Percentiles rank a stretch among this genome's conserved stretches.
phyloP scores from a whole-genome alignment of 106 monocot genomes.

The Triglochin maritima region DNA sequence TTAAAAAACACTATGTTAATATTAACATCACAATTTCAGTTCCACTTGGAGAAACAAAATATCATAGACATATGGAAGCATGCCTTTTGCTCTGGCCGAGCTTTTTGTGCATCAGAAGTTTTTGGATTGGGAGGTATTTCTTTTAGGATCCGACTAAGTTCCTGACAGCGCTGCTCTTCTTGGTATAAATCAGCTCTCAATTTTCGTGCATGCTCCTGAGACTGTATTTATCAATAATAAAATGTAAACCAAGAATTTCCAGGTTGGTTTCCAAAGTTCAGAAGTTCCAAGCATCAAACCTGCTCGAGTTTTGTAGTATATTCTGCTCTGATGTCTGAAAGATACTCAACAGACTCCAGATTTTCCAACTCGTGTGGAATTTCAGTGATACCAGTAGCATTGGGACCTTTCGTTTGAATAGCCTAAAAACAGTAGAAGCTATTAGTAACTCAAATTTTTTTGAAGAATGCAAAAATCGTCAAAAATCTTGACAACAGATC shows the following conservation, averaged over 20 bases:
- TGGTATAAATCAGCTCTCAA: conserved; percentile 50
- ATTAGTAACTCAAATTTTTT: background rate
- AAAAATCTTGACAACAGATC: background rate
- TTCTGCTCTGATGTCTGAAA: conserved; percentile 28
- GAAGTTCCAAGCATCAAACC: conserved; percentile 15
- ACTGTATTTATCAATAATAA: conserved; percentile 17
- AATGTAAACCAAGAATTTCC: background rate
- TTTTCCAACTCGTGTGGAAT: conserved; percentile 18
- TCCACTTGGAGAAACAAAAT: background rate
- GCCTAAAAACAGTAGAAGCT: background rate
- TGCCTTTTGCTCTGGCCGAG: conserved; percentile 38
- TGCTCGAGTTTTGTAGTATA: conserved; percentile 48
- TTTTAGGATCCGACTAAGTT: conserved; percentile 51
- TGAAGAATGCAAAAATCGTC: background rate
- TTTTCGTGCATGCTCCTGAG: conserved; percentile 59
- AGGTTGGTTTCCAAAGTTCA: background rate
- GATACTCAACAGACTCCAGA: conserved; percentile 16
- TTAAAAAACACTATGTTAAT: background rate
- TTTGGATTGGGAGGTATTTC: conserved; percentile 31
- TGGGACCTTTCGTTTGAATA: background rate
- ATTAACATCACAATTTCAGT: background rate
- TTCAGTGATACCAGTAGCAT: conserved; percentile 8
- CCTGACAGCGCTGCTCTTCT: conserved; percentile 53
- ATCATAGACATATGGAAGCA: background rate
- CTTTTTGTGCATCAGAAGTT: conserved; percentile 17